Base-by-base conservation (phyloP, 139 green algal genomes). In the Chlorella ohadii region DNA sequence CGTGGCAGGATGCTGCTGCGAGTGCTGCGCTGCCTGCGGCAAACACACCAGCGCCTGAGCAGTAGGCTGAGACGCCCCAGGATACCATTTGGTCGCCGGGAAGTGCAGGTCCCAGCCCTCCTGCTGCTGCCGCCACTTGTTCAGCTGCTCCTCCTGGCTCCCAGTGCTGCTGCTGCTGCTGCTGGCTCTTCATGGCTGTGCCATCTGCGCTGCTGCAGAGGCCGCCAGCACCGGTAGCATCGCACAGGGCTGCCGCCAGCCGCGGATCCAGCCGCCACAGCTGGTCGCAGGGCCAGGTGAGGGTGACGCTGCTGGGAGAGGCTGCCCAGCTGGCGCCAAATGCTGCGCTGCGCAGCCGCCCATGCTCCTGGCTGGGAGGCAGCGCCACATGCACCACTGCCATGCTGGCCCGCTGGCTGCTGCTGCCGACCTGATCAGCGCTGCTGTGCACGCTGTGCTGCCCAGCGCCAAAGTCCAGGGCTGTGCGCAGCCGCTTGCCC, bases 401-500 rank as follows among this genome's bases (percentile, higher is more conserved):
- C 38, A 85, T n/a, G 34, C 38, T 77, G 22, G 23, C 66, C 66
- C 66, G 44, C 79, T 84, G 79, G 44, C 64, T 78, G 44, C 39
- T 39, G 25, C 22, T n/a, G 68, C 70, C 13, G 27, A 25, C 23
- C 19, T 19, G 36, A 17, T 74, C 28, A 16, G 1, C 41, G 36
- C 78, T 25, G 78, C 44, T 55, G 9, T 66, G 59, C 36, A 61
- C 6, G 31, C 72, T 75, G 55, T 44, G 66, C 36, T 71, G 76
- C n/a, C n/a, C 57, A 5, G 39, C 59, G 7, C 76, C 76, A 71
- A 87, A 87, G 57, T 87, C 63, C 12, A 87, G 83, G 0, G 74
- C 63, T 20, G 83, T 79, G 38, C 83, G 28, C 38, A 87, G 83
- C 25, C 83, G 61, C 57, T 87, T 87, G 41, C 83, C 83, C 16